Evolutionary conservation across 78 protist genomes (phyloP).

Genomic region (Chrysochromulina tobinii): DNA sequence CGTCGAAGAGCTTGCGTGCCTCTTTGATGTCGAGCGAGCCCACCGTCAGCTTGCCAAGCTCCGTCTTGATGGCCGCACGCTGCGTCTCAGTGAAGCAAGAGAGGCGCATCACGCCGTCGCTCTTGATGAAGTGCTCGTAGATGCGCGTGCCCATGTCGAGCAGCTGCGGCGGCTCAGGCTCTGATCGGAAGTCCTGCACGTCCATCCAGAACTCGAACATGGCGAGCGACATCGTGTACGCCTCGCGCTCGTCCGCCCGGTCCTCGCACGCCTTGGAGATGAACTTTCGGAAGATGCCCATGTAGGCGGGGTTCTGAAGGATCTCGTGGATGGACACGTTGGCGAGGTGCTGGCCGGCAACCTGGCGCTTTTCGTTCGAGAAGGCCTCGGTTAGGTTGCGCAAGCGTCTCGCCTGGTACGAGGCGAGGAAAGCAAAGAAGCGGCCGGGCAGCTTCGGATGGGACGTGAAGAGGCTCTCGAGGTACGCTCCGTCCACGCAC

Average conservation of each 20-base stretch:
- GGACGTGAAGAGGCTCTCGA: background rate
- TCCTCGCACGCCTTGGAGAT: background rate
- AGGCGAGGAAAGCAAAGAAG: slow-evolving; percentile 5
- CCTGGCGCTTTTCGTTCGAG: background rate
- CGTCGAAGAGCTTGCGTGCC: background rate
- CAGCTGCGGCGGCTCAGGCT: too few relatives aligned
- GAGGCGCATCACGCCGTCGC: too few relatives aligned
- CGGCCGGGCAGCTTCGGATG: background rate
- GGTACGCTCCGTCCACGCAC: background rate
- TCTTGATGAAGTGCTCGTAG: too few relatives aligned
- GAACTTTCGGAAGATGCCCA: background rate
- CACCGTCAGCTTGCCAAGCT: too few relatives aligned
- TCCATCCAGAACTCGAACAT: slow-evolving; percentile 16
- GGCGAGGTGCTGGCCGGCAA: background rate
- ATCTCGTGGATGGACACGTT: background rate
- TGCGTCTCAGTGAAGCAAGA: too few relatives aligned
- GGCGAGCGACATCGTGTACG: background rate
- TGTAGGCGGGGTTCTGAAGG: background rate
- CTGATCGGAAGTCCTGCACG: background rate
- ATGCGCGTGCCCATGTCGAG: too few relatives aligned
- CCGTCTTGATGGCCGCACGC: too few relatives aligned
- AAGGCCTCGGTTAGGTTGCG: background rate
- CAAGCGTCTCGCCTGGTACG: background rate
- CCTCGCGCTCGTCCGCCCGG: background rate
- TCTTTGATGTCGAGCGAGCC: background rate